Base-by-base conservation (phyloP, 2,329 filamentous ascomycete genomes). In the Seiridium unicorne region DNA sequence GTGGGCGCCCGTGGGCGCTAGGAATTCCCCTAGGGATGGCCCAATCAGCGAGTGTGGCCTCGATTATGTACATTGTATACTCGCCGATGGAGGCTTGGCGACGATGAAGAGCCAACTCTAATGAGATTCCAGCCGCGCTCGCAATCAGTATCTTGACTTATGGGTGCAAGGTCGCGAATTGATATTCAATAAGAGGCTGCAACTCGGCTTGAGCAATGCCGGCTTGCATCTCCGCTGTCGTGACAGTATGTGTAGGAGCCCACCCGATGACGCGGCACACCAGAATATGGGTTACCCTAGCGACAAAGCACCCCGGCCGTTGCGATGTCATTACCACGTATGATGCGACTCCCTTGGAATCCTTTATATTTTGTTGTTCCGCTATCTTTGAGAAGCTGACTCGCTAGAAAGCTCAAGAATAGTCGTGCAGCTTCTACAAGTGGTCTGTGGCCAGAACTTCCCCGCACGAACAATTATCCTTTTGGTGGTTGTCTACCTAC, bases 221-320 rank as follows among this genome's bases (percentile, higher is more conserved):
- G 32, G 38, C 18, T 13, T 38, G n/a, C 32, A 13, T 18, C 10
- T 11, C 47, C 47, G n/a, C 32, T 32, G 32, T 35, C 47, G 47
- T 26, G 18, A 26, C 18, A 26, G 18, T 26, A 26, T 26, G 18
- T 26, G 18, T 26, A 26, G 35, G 49, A 35, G 38, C 49, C 49
- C 49, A 35, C 49, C 34, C 49, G 49, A 35, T 53, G 49, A 53
- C 49, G 49, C 49, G 49, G 49, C 49, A 18, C 49, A n/a, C n/a
- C n/a, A 53, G 38, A 13, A 8, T 7, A 18, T n/a, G 49, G 31
- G 34, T 32, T 9, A 13, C 31, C 31, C 32, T 11, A 34, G 32
- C 49, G 31, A 32, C 49, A 35, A 34, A 32, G 9, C 32, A 35
- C 8, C 18, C 35, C 31, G 38, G 18, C 35, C 18, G 35, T 18